A percentile compares a stretch with the other conserved stretches of the same genome.
Conservation (phyloP, 2,329 filamentous ascomycete species). For the Fusarium bulbicola region DNA sequence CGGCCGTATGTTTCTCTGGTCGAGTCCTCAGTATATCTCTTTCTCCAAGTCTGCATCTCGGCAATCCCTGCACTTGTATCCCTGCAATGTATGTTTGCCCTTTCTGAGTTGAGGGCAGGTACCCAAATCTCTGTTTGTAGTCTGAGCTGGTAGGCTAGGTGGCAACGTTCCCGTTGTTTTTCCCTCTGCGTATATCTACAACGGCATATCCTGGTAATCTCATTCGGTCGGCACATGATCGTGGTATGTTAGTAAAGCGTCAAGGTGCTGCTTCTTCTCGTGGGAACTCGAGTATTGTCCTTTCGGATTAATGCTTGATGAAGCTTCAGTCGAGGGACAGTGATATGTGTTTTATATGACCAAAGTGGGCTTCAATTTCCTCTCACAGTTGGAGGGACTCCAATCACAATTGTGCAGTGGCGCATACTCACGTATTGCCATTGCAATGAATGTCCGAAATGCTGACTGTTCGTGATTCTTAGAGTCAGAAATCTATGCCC, state of each 20-base stretch:
- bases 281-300: not conserved
- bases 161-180: not conserved
- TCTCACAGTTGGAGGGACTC: fast-evolving
- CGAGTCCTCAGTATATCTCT: fast-evolving
- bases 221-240: not conserved
- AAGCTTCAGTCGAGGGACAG: not conserved
- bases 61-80: not conserved
- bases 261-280: not conserved
- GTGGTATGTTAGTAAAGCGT: fast-evolving
- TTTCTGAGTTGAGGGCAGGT: not conserved
- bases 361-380: fast-evolving
- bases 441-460: not conserved
- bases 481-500: fast-evolving
- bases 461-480: not conserved
- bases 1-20: fast-evolving
- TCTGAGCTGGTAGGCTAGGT: fast-evolving
- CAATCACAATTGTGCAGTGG: fast-evolving
- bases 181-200: not conserved
- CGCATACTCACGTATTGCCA: not conserved
- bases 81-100: fast-evolving
- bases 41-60: fast-evolving
- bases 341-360: not conserved
- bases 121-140: not conserved
- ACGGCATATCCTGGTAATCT: not conserved
- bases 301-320: not conserved